Evolutionary conservation across 208 protist genomes (phyloP), one percentile per base, ranked within the genome.

Genomic region (Trypanosoma avium): DNA sequence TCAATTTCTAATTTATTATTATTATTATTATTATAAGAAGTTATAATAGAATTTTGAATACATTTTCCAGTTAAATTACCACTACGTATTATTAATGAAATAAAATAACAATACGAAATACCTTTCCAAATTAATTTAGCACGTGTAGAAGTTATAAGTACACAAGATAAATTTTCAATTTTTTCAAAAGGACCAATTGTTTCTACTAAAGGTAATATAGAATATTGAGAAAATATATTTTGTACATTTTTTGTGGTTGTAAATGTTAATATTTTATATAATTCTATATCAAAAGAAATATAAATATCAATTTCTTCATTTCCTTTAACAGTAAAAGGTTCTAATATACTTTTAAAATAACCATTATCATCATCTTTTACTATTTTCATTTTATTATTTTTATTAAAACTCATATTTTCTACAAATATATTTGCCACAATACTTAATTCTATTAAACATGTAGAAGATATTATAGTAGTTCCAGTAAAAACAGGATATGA

Each of bases 221-320:
- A n/a, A n/a, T n/a, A n/a, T n/a, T n/a, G n/a, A n/a, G n/a, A n/a
- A n/a, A n/a, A n/a, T n/a, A n/a, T n/a, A n/a, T n/a, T n/a, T n/a
- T n/a, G n/a, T n/a, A 61, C 26, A 24, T 32, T 13, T 2, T 29
- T 15, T 54, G 19, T 13, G 4, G 24, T 24, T 32, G 6, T 54
- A n/a, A 54, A 30, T 54, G 19, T 32, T 54, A 12, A 3, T 32
- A n/a, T 54, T 32, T 3, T 24, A n/a, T n/a, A n/a, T n/a, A n/a
- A n/a, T n/a, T 60, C 38, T 26, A 68, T 38, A 32, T 68, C 42
- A 60, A 68, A 68, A 15, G 13, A 21, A 61, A 68, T 43, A 33
- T 43, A 13, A 13, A 68, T 40, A 6, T 8, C 15, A 26, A 61
- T 36, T 13, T 26, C 3, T 5, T 4, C 17, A 19, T n/a, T 46